phyloP scores from a whole-genome alignment of 106 monocot genomes.

The Dendrobium nobile region DNA sequence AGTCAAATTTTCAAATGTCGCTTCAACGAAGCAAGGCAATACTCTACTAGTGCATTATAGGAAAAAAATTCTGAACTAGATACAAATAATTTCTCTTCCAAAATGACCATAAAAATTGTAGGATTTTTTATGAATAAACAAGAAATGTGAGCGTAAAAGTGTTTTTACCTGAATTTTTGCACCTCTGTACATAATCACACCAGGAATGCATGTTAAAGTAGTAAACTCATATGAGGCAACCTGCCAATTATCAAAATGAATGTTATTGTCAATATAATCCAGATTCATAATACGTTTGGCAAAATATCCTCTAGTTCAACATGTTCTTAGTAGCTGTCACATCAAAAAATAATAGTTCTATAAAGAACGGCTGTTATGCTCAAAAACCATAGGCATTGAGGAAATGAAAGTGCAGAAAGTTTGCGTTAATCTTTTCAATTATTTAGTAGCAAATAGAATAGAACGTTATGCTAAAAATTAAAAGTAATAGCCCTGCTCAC shows the following conservation, averaged over 20 bases:
- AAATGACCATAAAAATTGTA: background rate
- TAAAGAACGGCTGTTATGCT: background rate
- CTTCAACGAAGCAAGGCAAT: background rate
- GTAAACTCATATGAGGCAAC: constrained; percentile 99
- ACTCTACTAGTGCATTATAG: background rate
- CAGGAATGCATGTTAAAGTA: constrained; percentile 94
- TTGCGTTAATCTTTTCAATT: background rate
- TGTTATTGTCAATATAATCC: background rate
- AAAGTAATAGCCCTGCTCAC: background rate
- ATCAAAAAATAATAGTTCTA: background rate
- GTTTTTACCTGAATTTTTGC: constrained; percentile 89
- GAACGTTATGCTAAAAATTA: background rate
- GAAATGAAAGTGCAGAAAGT: background rate
- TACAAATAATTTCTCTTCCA: background rate
- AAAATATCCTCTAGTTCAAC: background rate
- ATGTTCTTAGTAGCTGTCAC: background rate
- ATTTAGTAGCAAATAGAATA: background rate
- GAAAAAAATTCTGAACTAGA: background rate
- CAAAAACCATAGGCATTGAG: background rate
- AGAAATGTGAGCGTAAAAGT: background rate
- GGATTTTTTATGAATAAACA: background rate
- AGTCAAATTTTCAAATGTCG: background rate
- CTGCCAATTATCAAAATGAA: constrained; percentile 35
- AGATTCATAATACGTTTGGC: background rate
- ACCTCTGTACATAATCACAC: constrained; percentile 89